These are phyloP conservation scores for Penicillium crustosum DNA, from an alignment of 2,329 filamentous ascomycete genomes.

Conservation along the genomic window DNA sequence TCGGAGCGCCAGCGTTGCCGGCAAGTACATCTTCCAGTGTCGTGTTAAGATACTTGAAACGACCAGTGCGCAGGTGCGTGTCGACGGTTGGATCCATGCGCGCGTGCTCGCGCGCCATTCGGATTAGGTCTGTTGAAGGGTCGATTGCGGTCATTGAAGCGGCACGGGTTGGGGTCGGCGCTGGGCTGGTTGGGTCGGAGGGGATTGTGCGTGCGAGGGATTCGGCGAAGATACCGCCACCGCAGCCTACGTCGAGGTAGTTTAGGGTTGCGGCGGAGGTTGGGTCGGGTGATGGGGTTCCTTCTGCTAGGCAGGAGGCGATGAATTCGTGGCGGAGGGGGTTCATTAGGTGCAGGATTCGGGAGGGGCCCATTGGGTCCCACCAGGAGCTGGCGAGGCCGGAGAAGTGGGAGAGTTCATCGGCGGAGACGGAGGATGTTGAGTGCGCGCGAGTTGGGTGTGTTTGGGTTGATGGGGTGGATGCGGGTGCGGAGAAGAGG, in stretches of 20 bases:
- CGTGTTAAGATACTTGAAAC: constrained; percentile 69
- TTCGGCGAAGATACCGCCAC: constrained; percentile 95
- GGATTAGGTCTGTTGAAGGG: constrained; percentile 45
- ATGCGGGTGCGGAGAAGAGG: background rate
- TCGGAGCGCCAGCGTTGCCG: background rate
- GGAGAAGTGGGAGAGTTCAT: constrained; percentile 93
- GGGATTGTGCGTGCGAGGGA: constrained; percentile 48
- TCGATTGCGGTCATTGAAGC: constrained; percentile 48
- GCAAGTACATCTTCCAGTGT: constrained; percentile 63
- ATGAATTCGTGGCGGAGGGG: constrained; percentile 94
- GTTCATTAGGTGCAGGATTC: constrained; percentile 96
- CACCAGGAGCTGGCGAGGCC: constrained; percentile 92
- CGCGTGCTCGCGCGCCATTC: constrained; percentile 73
- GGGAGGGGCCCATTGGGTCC: constrained; percentile 90
- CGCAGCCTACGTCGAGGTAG: constrained; percentile 92
- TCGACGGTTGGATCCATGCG: constrained; percentile 68
- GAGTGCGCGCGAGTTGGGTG: constrained; percentile 30
- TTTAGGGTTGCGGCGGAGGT: constrained; percentile 37
- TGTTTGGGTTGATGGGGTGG: background rate
- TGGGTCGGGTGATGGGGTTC: constrained; percentile 43
- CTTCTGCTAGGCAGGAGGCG: constrained; percentile 63
- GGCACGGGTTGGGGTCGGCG: constrained; percentile 38
- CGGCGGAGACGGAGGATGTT: constrained; percentile 74
- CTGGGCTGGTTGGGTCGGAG: constrained; percentile 9
- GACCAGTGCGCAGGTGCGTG: constrained; percentile 51